phyloP scores from a whole-genome alignment of 192 early-diverging fungal species.

The Umbelopsis vinacea region DNA sequence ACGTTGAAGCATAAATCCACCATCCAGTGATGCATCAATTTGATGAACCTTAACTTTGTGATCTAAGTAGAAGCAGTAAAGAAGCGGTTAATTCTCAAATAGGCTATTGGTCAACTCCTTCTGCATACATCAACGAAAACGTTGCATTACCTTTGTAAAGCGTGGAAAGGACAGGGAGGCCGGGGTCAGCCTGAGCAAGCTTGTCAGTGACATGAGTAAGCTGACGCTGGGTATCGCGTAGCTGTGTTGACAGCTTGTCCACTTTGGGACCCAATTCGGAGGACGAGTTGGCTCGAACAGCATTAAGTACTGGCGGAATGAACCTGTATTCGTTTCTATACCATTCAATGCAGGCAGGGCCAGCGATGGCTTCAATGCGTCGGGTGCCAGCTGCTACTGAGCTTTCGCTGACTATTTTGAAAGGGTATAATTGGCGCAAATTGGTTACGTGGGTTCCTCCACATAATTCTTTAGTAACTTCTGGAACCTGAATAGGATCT shows the following conservation, averaged over 20 bases:
- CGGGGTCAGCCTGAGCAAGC: slow-evolving; percentile 25
- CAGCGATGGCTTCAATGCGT: slow-evolving; percentile 65
- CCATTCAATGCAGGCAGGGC: slow-evolving; percentile 44
- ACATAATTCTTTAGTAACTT: slow-evolving; percentile 58
- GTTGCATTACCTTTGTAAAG: slow-evolving; percentile 4
- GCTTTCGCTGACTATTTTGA: slow-evolving; percentile 57
- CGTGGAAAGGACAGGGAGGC: slow-evolving; percentile 4
- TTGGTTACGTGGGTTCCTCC: slow-evolving; percentile 62
- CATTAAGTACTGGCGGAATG: slow-evolving; percentile 44
- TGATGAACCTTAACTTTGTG: slow-evolving; percentile 41
- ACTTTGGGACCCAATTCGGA: slow-evolving; percentile 48
- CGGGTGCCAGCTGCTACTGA: slow-evolving; percentile 63
- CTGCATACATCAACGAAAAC: no score
- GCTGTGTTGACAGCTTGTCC: slow-evolving; percentile 45
- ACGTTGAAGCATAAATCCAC: slow-evolving; percentile 46
- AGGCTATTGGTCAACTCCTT: no score
- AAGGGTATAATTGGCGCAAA: slow-evolving; percentile 52
- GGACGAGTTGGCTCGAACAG: slow-evolving; percentile 42
- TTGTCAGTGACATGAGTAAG: slow-evolving; percentile 47
- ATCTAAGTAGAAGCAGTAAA: slow-evolving; percentile 1
- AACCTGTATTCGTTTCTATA: slow-evolving; percentile 50
- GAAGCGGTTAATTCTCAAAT: background rate
- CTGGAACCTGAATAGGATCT: slow-evolving; percentile 34
- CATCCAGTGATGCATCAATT: slow-evolving; percentile 42
- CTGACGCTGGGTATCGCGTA: slow-evolving; percentile 44